Evolutionary conservation across 2,329 filamentous ascomycete species (phyloP), one percentile per base, ranked within the genome.

Genomic region (Tetracladium maxilliforme): DNA sequence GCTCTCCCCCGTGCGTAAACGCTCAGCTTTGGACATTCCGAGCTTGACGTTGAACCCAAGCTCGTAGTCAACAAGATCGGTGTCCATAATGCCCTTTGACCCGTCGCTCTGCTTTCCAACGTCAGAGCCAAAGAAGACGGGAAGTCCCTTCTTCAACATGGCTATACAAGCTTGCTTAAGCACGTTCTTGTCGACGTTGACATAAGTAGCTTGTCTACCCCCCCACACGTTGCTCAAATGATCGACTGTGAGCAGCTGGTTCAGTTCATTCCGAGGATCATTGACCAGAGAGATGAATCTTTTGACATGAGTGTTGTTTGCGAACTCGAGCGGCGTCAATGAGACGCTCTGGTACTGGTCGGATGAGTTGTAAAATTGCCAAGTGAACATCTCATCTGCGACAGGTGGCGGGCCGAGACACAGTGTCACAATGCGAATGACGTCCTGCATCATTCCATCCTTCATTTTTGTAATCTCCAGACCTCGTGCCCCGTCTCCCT

Each of bases 91-190:
- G 10, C 83, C 83, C 3, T 62, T 60, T 2, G 39, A 39, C 0
- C 54, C 56, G 43, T 86, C 74, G 28, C 70, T 78, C 48, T 77
- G 86, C 47, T 92, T 80, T 33, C 82, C 83, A 0, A 92, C 83
- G 40, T 93, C 84, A 25, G 69, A 78, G 29, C 84, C 84, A 45
- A 93, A 92, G 62, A 92, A 92, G 25, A 92, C 68, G 7, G 84
- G 83, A 5, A 81, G 53, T 2, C 81, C 82, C 8, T 73, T 71
- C 42, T 70, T 67, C 24, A 92, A 65, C 80, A 86, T 90, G 16
- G 66, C 59, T 24, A 92, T 69, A 38, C 75, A 79, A 1, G 77
- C 72, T 1, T 55, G 44, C 50, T 92, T 92, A 37, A 92, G 71
- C 1, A 66, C 56, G 3, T 49, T 34, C 60, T 84, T 84, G 31